Percentiles rank a stretch among this genome's conserved stretches.
phyloP scores from a whole-genome alignment of 2,329 filamentous ascomycete species.

The Aureobasidium uvarum region DNA sequence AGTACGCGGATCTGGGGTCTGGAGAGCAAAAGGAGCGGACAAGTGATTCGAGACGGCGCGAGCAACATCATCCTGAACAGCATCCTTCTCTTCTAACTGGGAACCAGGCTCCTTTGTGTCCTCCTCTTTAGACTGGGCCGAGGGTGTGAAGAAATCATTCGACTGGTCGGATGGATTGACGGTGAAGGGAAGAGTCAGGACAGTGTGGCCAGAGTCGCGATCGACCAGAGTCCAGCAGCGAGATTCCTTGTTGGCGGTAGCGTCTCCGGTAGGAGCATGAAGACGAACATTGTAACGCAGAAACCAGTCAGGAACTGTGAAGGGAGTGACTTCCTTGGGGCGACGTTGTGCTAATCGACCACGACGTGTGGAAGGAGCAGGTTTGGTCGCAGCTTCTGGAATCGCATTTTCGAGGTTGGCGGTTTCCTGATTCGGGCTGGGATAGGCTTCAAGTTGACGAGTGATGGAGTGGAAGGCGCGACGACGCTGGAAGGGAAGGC shows the following conservation, averaged over 20 bases:
- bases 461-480: slow-evolving; percentile 32
- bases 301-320: slow-evolving; percentile 41
- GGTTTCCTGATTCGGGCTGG: background rate
- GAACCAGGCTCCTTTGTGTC: background rate
- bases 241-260: background rate
- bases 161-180: background rate
- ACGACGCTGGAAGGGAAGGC: slow-evolving; percentile 24
- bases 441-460: slow-evolving; percentile 23
- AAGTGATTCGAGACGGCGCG: slow-evolving; percentile 5
- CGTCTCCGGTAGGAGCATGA: slow-evolving; percentile 2
- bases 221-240: slow-evolving; percentile 23
- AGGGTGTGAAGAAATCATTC: slow-evolving; percentile 14
- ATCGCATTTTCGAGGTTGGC: background rate
- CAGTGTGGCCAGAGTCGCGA: slow-evolving; percentile 17
- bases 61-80: background rate
- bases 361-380: background rate
- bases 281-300: slow-evolving; percentile 40
- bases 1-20: slow-evolving; percentile 36
- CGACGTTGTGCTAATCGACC: background rate
- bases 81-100: background rate
- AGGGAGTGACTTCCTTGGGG: slow-evolving; percentile 23
- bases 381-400: background rate
- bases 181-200: slow-evolving; percentile 20
- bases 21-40: background rate
- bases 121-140: background rate